Conservation (phyloP, 2,329 filamentous ascomycete genomes). For the Pestalotiopsis sp. region DNA sequence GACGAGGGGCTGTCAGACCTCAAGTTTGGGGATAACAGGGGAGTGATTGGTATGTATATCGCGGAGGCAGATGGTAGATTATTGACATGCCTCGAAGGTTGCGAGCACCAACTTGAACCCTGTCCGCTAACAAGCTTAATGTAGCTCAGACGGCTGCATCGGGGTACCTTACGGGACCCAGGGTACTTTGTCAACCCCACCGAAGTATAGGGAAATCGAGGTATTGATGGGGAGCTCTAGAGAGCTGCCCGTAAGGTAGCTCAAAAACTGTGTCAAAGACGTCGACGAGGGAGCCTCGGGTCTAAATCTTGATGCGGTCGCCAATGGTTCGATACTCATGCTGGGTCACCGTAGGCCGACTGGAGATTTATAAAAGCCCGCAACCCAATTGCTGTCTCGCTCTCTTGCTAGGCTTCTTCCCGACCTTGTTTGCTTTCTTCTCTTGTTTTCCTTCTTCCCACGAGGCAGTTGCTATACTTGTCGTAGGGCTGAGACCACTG, state of each 20-base stretch:
- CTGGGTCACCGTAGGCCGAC: not conserved
- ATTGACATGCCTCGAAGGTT: not conserved
- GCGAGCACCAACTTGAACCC: not conserved
- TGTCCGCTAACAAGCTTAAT: not conserved
- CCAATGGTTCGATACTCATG: not conserved
- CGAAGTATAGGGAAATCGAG: not conserved
- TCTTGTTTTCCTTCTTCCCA: not conserved
- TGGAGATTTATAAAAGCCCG: not conserved
- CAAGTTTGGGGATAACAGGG: not conserved
- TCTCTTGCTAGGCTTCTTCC: not conserved
- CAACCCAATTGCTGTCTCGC: not conserved
- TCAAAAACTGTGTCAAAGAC: not conserved
- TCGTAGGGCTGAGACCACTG: constrained; percentile 4
- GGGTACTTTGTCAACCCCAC: not conserved
- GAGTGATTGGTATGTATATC: not conserved
- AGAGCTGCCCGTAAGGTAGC: not conserved
- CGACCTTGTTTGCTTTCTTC: not conserved
- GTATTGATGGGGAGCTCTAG: not conserved
- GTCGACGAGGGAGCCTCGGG: not conserved
- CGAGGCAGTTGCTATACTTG: not conserved
- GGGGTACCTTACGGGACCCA: not conserved
- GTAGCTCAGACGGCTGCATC: not conserved
- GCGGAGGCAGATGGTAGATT: not conserved
- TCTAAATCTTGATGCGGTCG: not conserved
- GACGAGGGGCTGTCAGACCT: not conserved